A percentile compares a stretch with the other conserved stretches of the same genome.
Conservation (phyloP, 2,329 filamentous ascomycete genomes). For the Microdochium trichocladiopsis region DNA sequence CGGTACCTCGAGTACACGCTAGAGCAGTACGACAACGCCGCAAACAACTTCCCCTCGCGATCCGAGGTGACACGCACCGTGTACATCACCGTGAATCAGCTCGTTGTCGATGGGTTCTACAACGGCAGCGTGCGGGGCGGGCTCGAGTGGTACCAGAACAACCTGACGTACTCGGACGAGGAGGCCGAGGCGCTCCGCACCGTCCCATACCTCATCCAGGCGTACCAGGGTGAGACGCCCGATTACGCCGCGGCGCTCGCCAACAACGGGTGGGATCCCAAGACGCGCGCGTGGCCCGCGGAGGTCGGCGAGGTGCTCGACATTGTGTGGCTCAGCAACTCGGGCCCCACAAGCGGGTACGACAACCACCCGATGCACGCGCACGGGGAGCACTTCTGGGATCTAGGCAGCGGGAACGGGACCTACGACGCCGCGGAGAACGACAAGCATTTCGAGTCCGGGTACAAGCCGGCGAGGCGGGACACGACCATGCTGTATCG, state of each 20-base stretch:
- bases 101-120: conserved; percentile 23
- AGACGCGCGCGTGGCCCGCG: conserved; percentile 41
- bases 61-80: conserved; percentile 42
- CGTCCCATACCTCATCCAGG: conserved; percentile 41
- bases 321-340: conserved; percentile 39
- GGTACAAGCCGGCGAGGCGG: conserved; percentile 27
- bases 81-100: conserved; percentile 35
- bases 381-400: conserved; percentile 47
- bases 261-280: conserved; percentile 47
- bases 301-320: conserved; percentile 49
- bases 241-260: conserved; percentile 40
- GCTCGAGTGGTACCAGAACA: conserved; percentile 31
- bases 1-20: conserved; percentile 41
- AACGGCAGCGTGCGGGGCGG: conserved; percentile 18
- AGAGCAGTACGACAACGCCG: conserved; percentile 20
- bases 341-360: conserved; percentile 24
- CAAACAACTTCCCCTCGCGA: conserved; percentile 26
- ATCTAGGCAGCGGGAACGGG: conserved; percentile 45
- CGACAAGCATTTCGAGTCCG: conserved; percentile 28
- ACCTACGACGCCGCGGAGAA: conserved; percentile 42
- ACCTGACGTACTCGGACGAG: conserved; percentile 35
- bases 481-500: conserved; percentile 49
- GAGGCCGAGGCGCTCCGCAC: conserved; percentile 7
- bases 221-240: conserved; percentile 46
- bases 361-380: conserved; percentile 47